Percentiles rank a stretch among this genome's conserved stretches.
phyloP scores from a whole-genome alignment of 2,329 filamentous ascomycete genomes.

The Phyllosticta citrichinensis region DNA sequence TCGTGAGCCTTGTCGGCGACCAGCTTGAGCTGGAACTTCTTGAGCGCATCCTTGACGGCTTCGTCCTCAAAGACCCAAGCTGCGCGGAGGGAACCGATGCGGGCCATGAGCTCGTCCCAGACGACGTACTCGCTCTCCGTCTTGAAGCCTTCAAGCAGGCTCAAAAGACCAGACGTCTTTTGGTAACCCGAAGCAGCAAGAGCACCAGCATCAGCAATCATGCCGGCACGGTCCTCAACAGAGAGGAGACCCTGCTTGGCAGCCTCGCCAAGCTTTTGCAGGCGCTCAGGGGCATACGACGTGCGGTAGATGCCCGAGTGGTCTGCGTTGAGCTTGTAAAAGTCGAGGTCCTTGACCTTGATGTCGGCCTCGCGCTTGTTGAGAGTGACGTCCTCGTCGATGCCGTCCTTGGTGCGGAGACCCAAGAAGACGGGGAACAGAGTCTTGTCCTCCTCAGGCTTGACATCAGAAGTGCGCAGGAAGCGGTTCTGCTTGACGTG shows the following conservation, averaged over 20 bases:
- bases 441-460: slow-evolving; percentile 81
- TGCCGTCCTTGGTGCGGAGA: slow-evolving; percentile 70
- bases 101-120: slow-evolving; percentile 82
- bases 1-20: slow-evolving; percentile 72
- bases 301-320: slow-evolving; percentile 90
- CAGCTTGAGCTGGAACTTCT: slow-evolving; percentile 72
- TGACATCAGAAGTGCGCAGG: slow-evolving; percentile 82
- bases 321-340: slow-evolving; percentile 95
- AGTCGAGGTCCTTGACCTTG: slow-evolving; percentile 68
- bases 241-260: slow-evolving; percentile 70
- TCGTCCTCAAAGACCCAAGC: slow-evolving; percentile 86
- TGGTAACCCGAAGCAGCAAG: slow-evolving; percentile 85
- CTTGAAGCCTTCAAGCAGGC: slow-evolving; percentile 74
- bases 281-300: slow-evolving; percentile 70
- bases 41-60: slow-evolving; percentile 61
- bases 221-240: slow-evolving; percentile 86
- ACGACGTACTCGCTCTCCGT: slow-evolving; percentile 81
- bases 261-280: slow-evolving; percentile 78
- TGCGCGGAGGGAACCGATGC: slow-evolving; percentile 66
- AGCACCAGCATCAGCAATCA: slow-evolving; percentile 83
- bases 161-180: slow-evolving; percentile 81
- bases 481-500: slow-evolving; percentile 92
- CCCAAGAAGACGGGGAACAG: slow-evolving; percentile 86
- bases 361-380: slow-evolving; percentile 64
- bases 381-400: slow-evolving; percentile 68